Conservation (phyloP, 768 basidiomycete species). For the Tubosaeta sp. region DNA sequence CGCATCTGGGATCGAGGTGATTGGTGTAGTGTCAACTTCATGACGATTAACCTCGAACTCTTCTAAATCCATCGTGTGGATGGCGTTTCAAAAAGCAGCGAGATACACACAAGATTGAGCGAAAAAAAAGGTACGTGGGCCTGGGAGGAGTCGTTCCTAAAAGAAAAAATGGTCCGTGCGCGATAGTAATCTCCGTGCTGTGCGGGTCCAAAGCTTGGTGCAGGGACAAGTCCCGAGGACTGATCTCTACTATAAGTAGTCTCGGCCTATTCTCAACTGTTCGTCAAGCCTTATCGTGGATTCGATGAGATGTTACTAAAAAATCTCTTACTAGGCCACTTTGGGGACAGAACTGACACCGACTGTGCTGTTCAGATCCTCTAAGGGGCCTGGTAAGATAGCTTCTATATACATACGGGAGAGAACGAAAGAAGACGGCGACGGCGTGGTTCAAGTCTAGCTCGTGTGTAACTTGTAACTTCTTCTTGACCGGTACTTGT, state of each 20-base stretch:
- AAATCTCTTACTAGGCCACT: conserved; percentile 9
- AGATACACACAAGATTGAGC: neutral
- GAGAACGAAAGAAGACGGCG: neutral
- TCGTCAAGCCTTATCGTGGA: neutral
- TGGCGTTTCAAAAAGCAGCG: neutral
- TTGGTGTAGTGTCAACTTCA: neutral
- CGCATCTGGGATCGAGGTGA: conserved; percentile 15
- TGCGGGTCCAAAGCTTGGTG: neutral
- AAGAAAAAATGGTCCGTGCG: conserved; percentile 15
- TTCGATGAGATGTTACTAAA: neutral
- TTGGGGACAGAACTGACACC: conserved; percentile 1
- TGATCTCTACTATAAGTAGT: too few species aligned
- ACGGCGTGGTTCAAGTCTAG: too few species aligned
- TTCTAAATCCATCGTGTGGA: conserved; percentile 35
- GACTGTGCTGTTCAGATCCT: neutral
- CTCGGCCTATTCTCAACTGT: neutral
- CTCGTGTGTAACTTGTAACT: too few species aligned
- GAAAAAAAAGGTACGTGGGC: too few species aligned
- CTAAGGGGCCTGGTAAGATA: conserved; percentile 4
- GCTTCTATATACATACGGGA: conserved; percentile 1
- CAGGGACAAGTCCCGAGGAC: neutral
- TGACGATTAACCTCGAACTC: conserved; percentile 30
- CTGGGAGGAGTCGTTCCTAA: neutral
- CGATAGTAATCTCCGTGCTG: conserved; percentile 2
- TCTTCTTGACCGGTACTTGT: too few species aligned